Conservation (phyloP, 2,329 filamentous ascomycete species). For the Lasiodiplodia hormozganensis region DNA sequence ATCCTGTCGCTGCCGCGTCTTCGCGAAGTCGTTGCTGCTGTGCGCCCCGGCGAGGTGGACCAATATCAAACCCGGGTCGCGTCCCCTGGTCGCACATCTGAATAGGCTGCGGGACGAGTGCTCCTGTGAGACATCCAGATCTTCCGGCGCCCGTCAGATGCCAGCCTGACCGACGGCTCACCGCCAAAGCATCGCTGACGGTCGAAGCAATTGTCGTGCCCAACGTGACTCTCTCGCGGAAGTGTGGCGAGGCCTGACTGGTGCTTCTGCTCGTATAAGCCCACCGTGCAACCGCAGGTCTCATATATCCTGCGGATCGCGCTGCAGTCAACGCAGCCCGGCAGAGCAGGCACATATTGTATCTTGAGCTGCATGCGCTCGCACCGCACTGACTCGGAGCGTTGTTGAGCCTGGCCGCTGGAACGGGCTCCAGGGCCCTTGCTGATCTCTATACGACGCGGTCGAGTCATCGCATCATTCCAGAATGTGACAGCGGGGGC, state of each 20-base stretch:
- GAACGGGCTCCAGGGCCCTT: constrained; percentile 20
- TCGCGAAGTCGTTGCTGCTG: constrained; percentile 19
- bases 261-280: constrained; percentile 27
- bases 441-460: constrained; percentile 26
- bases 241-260: constrained; percentile 26
- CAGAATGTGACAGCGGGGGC: constrained; percentile 23
- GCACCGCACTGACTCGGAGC: constrained; percentile 12
- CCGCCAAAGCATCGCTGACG: constrained; percentile 25
- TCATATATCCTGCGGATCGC: constrained; percentile 25
- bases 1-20: constrained; percentile 14
- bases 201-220: constrained; percentile 5
- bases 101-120: constrained; percentile 21
- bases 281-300: constrained; percentile 18
- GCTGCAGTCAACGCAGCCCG: constrained; percentile 8
- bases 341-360: constrained; percentile 8
- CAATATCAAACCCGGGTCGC: constrained; percentile 27
- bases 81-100: constrained; percentile 26
- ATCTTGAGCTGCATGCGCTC: not conserved
- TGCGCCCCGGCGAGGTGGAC: constrained; percentile 24
- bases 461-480: constrained; percentile 25
- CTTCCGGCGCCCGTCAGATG: constrained; percentile 27
- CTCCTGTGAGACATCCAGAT: constrained; percentile 27
- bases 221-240: constrained; percentile 25
- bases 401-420: constrained; percentile 22
- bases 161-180: constrained; percentile 22